These are phyloP conservation scores for Aspergillus incahuasiensis DNA, from an alignment of 495 filamentous ascomycete species.

Conservation along the genomic window DNA sequence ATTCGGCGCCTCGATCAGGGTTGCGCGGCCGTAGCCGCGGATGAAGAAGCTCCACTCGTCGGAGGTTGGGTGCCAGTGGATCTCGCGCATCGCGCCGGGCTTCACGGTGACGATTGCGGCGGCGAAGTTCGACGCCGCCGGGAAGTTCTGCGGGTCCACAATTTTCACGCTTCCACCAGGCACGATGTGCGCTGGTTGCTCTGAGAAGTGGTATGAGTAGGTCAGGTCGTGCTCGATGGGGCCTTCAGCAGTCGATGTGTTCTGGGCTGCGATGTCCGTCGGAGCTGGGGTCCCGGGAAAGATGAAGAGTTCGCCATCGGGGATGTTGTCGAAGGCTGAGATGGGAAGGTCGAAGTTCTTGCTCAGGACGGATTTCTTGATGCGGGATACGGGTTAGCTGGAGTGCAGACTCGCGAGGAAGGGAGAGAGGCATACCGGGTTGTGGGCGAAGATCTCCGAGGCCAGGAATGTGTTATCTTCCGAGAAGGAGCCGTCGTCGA, in stretches of 20 bases:
- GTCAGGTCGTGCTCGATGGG: constrained; percentile 43
- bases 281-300: constrained; percentile 63
- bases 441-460: constrained; percentile 57
- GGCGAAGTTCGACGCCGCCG: constrained; percentile 54
- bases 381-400: too few species aligned
- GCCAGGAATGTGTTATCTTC: constrained; percentile 68
- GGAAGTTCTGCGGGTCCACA: constrained; percentile 60
- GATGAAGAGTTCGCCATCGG: constrained; percentile 59
- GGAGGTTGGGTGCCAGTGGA: constrained; percentile 70
- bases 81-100: constrained; percentile 70
- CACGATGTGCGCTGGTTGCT: constrained; percentile 53
- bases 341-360: constrained; percentile 57
- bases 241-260: constrained; percentile 57
- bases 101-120: constrained; percentile 61
- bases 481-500: constrained; percentile 64
- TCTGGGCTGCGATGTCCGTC: constrained; percentile 55
- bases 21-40: constrained; percentile 60
- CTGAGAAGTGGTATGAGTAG: constrained; percentile 66
- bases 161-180: constrained; percentile 66
- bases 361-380: constrained; percentile 52
- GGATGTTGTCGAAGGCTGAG: constrained; percentile 53
- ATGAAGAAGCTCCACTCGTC: constrained; percentile 81
- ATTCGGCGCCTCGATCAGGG: constrained; percentile 55
- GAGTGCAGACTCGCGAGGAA: neutral
- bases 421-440: constrained; percentile 28